These are phyloP conservation scores for Geoglossum cookeanum DNA, from an alignment of 2,329 filamentous ascomycete species.

Conservation along the genomic window DNA sequence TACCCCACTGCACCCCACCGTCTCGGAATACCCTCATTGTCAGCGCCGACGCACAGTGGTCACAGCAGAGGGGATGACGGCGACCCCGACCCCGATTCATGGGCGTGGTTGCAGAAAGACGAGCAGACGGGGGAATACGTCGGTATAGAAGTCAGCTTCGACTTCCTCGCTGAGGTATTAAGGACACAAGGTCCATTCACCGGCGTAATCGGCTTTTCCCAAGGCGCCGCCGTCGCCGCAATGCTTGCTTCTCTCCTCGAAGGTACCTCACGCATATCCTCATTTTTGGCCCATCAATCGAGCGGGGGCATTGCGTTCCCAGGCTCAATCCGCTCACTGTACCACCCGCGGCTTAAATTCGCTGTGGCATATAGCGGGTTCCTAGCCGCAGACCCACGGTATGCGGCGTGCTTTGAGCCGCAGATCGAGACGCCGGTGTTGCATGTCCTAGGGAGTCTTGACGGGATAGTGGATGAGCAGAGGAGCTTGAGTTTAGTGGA, in stretches of 20 bases:
- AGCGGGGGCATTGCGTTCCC: not conserved
- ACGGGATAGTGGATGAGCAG: slow-evolving; percentile 71
- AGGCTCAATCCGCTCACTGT: slow-evolving; percentile 7
- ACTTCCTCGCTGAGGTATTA: slow-evolving; percentile 40
- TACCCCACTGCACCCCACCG: slow-evolving; percentile 52
- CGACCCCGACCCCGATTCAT: slow-evolving; percentile 37
- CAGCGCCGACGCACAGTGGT: slow-evolving; percentile 28
- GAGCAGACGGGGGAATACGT: slow-evolving; percentile 46
- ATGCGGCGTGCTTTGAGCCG: slow-evolving; percentile 56
- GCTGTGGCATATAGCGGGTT: slow-evolving; percentile 65
- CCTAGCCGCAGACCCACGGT: slow-evolving; percentile 38
- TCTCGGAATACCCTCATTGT: slow-evolving; percentile 45
- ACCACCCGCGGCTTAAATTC: slow-evolving; percentile 32
- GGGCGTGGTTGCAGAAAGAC: slow-evolving; percentile 66
- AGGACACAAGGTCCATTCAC: slow-evolving; percentile 48
- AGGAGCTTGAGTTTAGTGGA: slow-evolving; percentile 50
- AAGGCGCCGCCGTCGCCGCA: slow-evolving; percentile 54
- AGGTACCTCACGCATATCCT: slow-evolving; percentile 21
- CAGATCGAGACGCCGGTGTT: slow-evolving; percentile 57
- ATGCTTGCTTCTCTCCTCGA: slow-evolving; percentile 60
- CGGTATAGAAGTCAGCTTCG: slow-evolving; percentile 50
- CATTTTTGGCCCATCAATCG: slow-evolving; percentile 24
- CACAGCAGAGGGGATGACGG: slow-evolving; percentile 14
- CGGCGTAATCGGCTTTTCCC: slow-evolving; percentile 64
- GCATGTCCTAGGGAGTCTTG: slow-evolving; percentile 67